Percentiles rank a stretch among this genome's conserved stretches.
phyloP scores from a whole-genome alignment of 805 yeast species.

The Wickerhamomyces chambardii region DNA sequence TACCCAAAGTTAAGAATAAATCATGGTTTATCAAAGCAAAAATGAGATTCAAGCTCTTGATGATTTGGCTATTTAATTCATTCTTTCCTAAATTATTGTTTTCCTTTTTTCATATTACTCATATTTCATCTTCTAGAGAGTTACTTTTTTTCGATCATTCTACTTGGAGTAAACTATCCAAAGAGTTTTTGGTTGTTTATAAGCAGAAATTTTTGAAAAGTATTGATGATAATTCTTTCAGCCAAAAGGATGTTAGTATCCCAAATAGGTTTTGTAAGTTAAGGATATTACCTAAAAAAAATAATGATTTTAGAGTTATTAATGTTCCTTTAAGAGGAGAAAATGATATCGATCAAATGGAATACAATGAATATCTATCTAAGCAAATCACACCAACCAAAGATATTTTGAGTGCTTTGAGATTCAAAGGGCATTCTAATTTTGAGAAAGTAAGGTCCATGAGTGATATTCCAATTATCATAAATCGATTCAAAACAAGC shows the following conservation, averaged over 20 bases:
- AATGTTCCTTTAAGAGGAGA: slow-evolving; percentile 40
- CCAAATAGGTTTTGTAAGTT: slow-evolving; percentile 23
- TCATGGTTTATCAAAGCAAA: slow-evolving; percentile 33
- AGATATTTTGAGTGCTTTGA: slow-evolving; percentile 23
- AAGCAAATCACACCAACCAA: slow-evolving; percentile 35
- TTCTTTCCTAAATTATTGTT: slow-evolving; percentile 39
- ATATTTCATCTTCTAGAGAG: slow-evolving; percentile 30
- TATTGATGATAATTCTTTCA: not conserved
- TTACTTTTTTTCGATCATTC: slow-evolving; percentile 46
- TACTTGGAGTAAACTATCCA: slow-evolving; percentile 41
- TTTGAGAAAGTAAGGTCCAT: slow-evolving; percentile 31
- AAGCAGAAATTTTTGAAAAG: slow-evolving; percentile 24
- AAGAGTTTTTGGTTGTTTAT: slow-evolving; percentile 34
- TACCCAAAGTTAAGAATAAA: slow-evolving; percentile 20
- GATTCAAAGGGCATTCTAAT: slow-evolving; percentile 15
- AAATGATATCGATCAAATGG: slow-evolving; percentile 21
- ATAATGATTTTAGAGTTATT: slow-evolving; percentile 47
- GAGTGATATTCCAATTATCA: slow-evolving; percentile 30
- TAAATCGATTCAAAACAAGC: slow-evolving; percentile 27
- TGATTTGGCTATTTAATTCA: slow-evolving; percentile 47
- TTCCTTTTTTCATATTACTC: slow-evolving; percentile 62
- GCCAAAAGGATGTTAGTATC: too few relatives aligned
- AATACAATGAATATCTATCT: slow-evolving; percentile 24
- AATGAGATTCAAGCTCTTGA: slow-evolving; percentile 27
- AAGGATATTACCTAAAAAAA: slow-evolving; percentile 50